Percentiles rank a stretch among this genome's conserved stretches.
phyloP scores from a whole-genome alignment of 495 filamentous ascomycete genomes.

The Xylaria palmicola region DNA sequence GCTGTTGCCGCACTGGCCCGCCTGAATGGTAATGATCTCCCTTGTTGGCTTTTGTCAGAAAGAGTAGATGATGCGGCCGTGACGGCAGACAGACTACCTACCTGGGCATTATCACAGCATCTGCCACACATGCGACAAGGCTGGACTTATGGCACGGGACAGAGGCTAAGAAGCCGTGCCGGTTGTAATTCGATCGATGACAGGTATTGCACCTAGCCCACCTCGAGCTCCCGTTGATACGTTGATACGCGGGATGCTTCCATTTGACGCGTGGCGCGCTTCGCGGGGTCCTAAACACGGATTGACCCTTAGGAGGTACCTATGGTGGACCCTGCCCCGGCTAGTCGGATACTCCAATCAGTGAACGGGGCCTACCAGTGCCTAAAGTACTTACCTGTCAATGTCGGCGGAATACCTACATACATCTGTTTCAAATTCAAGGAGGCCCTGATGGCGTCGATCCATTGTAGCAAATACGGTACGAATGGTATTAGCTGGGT shows the following conservation, averaged over 20 bases:
- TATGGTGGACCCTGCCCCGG: no score
- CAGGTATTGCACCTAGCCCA: no score
- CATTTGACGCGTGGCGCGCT: background rate
- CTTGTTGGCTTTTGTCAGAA: slow-evolving; percentile 46
- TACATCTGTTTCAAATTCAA: background rate
- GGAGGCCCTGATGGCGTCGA: background rate
- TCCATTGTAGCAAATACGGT: no score
- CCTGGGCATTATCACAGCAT: slow-evolving; percentile 52
- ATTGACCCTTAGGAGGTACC: no score
- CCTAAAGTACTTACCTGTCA: no score
- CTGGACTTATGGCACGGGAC: background rate
- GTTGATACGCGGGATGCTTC: background rate
- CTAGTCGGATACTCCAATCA: no score
- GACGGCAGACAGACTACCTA: slow-evolving; percentile 20
- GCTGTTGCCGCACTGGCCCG: slow-evolving; percentile 99
- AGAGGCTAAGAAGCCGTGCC: no score
- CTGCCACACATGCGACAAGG: slow-evolving; percentile 8
- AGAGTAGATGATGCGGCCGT: background rate
- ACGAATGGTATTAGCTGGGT: no score
- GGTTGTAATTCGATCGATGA: background rate
- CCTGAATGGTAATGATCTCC: slow-evolving; percentile 99
- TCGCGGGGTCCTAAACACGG: background rate
- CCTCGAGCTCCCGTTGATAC: no score
- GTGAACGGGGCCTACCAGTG: no score
- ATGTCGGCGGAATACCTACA: background rate